phyloP scores from a whole-genome alignment of 805 yeast genomes.

The Candida qinlingensis region DNA sequence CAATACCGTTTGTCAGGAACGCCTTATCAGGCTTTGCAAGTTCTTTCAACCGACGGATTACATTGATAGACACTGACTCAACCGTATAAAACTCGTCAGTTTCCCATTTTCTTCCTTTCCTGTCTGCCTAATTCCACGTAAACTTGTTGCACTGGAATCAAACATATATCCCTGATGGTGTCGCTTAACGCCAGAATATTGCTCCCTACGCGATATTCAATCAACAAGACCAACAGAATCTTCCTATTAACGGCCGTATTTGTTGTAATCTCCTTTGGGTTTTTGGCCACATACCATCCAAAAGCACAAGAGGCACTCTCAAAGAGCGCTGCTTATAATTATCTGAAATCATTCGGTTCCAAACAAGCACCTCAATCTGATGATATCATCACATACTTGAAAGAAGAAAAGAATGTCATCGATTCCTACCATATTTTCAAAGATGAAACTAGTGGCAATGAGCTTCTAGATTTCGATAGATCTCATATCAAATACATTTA shows the following conservation, averaged over 20 bases:
- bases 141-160: background rate
- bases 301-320: background rate
- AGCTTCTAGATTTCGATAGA: slow-evolving; percentile 17
- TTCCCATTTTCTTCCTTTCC: too few relatives aligned
- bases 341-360: background rate
- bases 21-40: too few relatives aligned
- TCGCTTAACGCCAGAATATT: background rate
- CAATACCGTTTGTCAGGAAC: too few relatives aligned
- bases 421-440: slow-evolving; percentile 14
- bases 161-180: background rate
- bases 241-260: background rate
- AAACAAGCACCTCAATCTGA: too few relatives aligned
- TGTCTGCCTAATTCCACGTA: too few relatives aligned
- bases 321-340: background rate
- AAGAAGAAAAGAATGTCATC: too few relatives aligned
- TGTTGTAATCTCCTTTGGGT: background rate
- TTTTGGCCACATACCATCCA: background rate
- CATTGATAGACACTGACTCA: too few relatives aligned
- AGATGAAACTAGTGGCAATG: background rate
- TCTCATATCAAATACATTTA: slow-evolving; percentile 18
- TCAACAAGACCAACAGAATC: background rate
- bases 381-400: too few relatives aligned
- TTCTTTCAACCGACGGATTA: too few relatives aligned
- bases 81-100: too few relatives aligned
- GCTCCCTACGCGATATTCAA: background rate